A percentile compares a stretch with the other conserved stretches of the same genome.
phyloP scores from a whole-genome alignment of 2,329 filamentous ascomycete species.

The Emergomyces orientalis region DNA sequence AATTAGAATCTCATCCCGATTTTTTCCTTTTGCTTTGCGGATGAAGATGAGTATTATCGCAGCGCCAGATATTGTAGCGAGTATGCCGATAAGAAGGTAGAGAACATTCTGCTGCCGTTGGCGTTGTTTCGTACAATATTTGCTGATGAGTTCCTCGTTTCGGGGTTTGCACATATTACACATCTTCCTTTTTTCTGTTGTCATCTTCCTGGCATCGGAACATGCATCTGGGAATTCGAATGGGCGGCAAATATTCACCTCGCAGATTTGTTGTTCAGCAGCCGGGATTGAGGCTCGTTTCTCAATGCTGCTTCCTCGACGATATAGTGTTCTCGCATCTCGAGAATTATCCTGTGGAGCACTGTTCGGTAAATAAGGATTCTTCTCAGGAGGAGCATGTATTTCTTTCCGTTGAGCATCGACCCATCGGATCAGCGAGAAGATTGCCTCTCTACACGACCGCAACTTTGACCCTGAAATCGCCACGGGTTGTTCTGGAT shows the following conservation, averaged over 20 bases:
- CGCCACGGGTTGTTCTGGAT: neutral
- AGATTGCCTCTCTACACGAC: constrained; percentile 14
- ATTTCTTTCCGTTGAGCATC: constrained; percentile 3
- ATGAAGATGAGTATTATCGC: neutral
- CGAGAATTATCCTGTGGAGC: neutral
- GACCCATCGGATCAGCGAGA: constrained; percentile 12
- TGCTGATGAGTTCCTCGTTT: constrained; percentile 9
- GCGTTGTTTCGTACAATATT: neutral
- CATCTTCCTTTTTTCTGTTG: neutral
- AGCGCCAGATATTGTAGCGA: neutral
- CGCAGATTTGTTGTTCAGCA: constrained; percentile 2
- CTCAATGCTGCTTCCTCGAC: neutral
- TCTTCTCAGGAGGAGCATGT: neutral
- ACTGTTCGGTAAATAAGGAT: neutral
- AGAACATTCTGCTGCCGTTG: neutral
- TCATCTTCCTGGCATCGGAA: neutral
- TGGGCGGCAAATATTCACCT: constrained; percentile 9
- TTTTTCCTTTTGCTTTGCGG: neutral
- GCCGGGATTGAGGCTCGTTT: neutral
- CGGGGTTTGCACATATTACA: constrained; percentile 14
- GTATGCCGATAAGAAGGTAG: neutral
- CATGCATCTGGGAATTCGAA: constrained; percentile 8
- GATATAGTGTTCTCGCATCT: neutral
- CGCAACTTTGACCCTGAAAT: constrained; percentile 7
- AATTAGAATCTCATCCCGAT: neutral